phyloP scores from a whole-genome alignment of 768 basidiomycete genomes.

The Boletales sp. region DNA sequence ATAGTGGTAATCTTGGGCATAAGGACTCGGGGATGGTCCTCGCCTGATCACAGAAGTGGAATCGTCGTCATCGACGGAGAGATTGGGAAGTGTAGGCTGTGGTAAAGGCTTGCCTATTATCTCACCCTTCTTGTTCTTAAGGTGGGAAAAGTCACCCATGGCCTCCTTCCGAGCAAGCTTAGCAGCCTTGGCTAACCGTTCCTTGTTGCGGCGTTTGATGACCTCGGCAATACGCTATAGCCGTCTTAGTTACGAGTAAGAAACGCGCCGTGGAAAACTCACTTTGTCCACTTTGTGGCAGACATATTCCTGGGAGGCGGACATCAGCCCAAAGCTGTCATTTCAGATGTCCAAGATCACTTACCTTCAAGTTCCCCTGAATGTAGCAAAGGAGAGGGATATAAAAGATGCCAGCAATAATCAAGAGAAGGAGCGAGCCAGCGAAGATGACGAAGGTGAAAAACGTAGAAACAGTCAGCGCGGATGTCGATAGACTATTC shows the following conservation, averaged over 20 bases:
- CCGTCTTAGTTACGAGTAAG: conserved; percentile 10
- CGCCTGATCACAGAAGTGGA: conserved; percentile 55
- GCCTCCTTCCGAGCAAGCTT: conserved; percentile 89
- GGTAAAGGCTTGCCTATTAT: conserved; percentile 76
- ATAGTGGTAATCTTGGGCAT: conserved; percentile 56
- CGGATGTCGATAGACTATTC: conserved; percentile 74
- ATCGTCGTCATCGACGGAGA: conserved; percentile 76
- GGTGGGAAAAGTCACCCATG: conserved; percentile 82
- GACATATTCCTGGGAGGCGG: conserved; percentile 74
- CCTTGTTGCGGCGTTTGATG: conserved; percentile 87
- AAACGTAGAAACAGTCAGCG: conserved; percentile 82
- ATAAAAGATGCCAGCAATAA: conserved; percentile 84
- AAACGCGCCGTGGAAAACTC: conserved; percentile 7
- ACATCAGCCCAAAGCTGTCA: conserved; percentile 1
- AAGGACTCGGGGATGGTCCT: conserved; percentile 51
- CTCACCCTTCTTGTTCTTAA: conserved; percentile 92
- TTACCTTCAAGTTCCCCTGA: conserved; percentile 92
- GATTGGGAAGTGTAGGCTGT: conserved; percentile 91
- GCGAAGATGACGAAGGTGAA: conserved; percentile 88
- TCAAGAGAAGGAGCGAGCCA: conserved; percentile 76
- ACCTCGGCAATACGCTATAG: conserved; percentile 85
- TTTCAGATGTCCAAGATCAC: conserved; percentile 2
- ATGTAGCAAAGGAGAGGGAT: conserved; percentile 95
- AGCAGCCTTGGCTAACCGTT: conserved; percentile 76
- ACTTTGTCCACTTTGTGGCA: conserved; percentile 99